Evolutionary conservation across 352 stramenopile genomes (phyloP).

Genomic region (Globisporangium orthogonon): DNA sequence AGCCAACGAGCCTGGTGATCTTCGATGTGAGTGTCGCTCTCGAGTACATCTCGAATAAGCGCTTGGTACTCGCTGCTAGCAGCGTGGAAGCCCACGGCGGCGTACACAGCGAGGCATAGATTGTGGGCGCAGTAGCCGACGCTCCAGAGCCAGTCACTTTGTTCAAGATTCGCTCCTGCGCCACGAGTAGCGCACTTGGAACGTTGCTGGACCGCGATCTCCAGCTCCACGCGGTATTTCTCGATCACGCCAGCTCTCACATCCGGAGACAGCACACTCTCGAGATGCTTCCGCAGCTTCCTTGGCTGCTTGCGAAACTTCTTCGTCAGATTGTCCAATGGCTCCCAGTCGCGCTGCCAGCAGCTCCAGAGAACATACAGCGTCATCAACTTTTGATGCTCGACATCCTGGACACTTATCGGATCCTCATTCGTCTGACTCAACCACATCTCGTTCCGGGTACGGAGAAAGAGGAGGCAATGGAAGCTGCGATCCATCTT

Average conservation of each 20-base stretch:
- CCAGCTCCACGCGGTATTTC: constrained; percentile 42
- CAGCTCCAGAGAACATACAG: constrained; percentile 34
- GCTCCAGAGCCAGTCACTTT: constrained; percentile 1
- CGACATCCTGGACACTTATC: background rate
- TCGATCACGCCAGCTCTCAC: constrained; percentile 18
- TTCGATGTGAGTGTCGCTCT: background rate
- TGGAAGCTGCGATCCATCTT: constrained; percentile 26
- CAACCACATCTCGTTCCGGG: constrained; percentile 28
- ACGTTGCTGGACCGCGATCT: constrained; percentile 25
- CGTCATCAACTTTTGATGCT: constrained; percentile 8
- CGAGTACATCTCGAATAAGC: constrained; percentile 8
- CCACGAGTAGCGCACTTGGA: background rate
- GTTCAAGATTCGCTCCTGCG: background rate
- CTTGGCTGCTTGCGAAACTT: constrained; percentile 20
- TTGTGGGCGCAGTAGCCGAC: constrained; percentile 58
- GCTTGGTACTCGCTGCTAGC: constrained; percentile 37
- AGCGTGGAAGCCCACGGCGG: constrained; percentile 37
- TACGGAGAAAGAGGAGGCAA: constrained; percentile 45
- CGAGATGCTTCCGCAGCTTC: constrained; percentile 11
- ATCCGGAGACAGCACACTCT: constrained; percentile 16
- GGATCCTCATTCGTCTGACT: background rate
- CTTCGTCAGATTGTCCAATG: constrained; percentile 34
- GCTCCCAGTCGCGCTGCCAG: constrained; percentile 22
- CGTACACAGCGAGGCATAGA: constrained; percentile 50
- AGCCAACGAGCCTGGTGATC: constrained; percentile 24